These are phyloP conservation scores for Vaccinium macrocarpon DNA, from an alignment of 148 eudicot genomes.

Conservation along the genomic window DNA sequence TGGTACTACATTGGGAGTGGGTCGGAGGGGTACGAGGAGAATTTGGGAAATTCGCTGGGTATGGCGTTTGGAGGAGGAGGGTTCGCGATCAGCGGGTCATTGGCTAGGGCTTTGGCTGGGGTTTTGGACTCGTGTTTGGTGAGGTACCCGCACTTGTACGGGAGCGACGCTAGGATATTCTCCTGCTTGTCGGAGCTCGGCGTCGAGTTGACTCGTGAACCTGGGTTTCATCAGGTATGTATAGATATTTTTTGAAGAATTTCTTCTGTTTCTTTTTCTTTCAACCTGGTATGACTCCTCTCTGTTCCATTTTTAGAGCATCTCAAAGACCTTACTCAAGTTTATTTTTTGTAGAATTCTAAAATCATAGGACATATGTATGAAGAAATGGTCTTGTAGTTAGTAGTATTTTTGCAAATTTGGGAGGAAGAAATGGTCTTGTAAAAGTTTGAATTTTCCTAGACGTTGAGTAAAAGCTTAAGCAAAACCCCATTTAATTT, in stretches of 20 bases:
- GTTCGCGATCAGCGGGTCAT: conserved; percentile 53
- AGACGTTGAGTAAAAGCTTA: too few species aligned
- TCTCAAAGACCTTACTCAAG: too few species aligned
- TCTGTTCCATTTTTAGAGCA: too few species aligned
- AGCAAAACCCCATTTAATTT: too few species aligned
- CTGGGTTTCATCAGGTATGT: conserved; percentile 76
- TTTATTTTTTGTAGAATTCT: too few species aligned
- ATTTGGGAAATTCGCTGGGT: conserved; percentile 35
- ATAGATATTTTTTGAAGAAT: background rate
- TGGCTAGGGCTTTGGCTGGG: conserved; percentile 56
- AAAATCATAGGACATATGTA: too few species aligned
- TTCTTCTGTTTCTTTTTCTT: background rate
- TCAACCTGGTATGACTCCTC: too few species aligned
- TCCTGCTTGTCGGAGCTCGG: conserved; percentile 77
- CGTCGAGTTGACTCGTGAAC: conserved; percentile 53
- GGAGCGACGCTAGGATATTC: conserved; percentile 63
- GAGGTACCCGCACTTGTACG: conserved; percentile 69
- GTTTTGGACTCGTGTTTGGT: conserved; percentile 66
- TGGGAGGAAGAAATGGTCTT: too few species aligned
- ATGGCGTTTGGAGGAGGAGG: conserved; percentile 87
- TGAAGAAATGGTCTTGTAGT: too few species aligned
- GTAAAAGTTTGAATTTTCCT: too few species aligned
- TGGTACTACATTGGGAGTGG: conserved; percentile 58
- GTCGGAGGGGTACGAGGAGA: conserved; percentile 63
- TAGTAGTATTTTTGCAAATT: too few species aligned